Conservation (phyloP, 768 basidiomycete species). For the Amanita rubescens region DNA sequence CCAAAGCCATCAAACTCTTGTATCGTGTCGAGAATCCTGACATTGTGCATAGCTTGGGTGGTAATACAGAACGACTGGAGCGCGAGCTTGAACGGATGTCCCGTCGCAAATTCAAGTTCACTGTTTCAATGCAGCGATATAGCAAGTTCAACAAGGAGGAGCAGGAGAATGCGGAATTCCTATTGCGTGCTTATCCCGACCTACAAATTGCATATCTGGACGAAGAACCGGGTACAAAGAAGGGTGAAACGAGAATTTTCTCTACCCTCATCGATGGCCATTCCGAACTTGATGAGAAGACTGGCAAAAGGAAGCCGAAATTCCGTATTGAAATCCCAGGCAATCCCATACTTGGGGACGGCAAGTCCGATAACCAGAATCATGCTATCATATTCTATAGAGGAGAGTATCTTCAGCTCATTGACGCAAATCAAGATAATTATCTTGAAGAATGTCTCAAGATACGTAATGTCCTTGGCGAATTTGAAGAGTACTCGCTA, state of each 20-base stretch:
- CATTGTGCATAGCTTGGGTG: constrained; percentile 92
- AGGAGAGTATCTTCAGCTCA: constrained; percentile 97
- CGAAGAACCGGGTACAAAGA: constrained; percentile 86
- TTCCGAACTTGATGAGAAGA: constrained; percentile 85
- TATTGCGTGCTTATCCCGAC: constrained; percentile 96
- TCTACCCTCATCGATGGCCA: constrained; percentile 96
- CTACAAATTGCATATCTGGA: constrained; percentile 97
- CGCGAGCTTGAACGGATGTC: constrained; percentile 96
- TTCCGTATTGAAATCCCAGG: constrained; percentile 97
- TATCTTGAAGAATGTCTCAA: constrained; percentile 99
- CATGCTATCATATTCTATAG: constrained; percentile 99
- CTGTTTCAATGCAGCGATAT: constrained; percentile 98
- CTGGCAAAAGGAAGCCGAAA: constrained; percentile 89
- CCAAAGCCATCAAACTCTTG: constrained; percentile 97
- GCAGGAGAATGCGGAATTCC: constrained; percentile 95
- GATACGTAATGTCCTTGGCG: constrained; percentile 94
- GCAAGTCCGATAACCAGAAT: constrained; percentile 99
- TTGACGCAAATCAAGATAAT: constrained; percentile 99
- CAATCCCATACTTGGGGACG: constrained; percentile 97
- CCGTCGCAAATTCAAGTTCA: constrained; percentile 95
- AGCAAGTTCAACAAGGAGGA: constrained; percentile 99
- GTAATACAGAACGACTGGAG: constrained; percentile 94
- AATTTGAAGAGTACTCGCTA: constrained; percentile 91
- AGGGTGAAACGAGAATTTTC: constrained; percentile 83
- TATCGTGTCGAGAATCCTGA: constrained; percentile 99